Conservation (phyloP, 192 early-diverging fungal species). For the Thamnidium elegans region DNA sequence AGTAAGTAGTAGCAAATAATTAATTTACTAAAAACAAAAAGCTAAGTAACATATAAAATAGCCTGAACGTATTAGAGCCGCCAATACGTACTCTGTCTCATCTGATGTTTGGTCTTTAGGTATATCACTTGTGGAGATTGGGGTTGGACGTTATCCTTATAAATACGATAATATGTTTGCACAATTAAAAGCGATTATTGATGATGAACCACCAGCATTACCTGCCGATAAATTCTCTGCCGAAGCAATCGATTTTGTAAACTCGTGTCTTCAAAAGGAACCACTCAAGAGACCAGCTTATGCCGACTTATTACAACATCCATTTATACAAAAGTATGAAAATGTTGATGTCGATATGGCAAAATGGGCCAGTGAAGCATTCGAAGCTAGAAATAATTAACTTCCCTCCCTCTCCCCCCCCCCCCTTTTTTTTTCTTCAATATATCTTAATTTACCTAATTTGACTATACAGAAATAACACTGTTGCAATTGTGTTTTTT, state of each 20-base stretch:
- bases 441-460: too few relatives aligned
- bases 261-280: conserved; percentile 71
- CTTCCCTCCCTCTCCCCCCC: too few relatives aligned
- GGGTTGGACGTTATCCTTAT: conserved; percentile 79
- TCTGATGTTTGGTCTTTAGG: conserved; percentile 96
- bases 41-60: conserved; percentile 30
- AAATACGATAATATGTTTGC: conserved; percentile 78
- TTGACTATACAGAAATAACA: too few relatives aligned
- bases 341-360: conserved; percentile 75
- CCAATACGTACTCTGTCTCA: conserved; percentile 75
- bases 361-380: conserved; percentile 68
- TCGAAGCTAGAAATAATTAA: background rate
- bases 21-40: background rate
- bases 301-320: conserved; percentile 69
- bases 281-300: conserved; percentile 72
- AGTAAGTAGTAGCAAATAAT: conserved; percentile 40
- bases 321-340: conserved; percentile 70
- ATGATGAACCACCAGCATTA: conserved; percentile 70
- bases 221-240: conserved; percentile 62
- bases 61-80: conserved; percentile 83
- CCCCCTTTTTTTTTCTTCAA: too few relatives aligned
- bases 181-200: conserved; percentile 84
- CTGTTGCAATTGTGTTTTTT: too few relatives aligned
- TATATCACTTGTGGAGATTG: conserved; percentile 82
- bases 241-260: conserved; percentile 76